Base-by-base conservation (phyloP, 352 stramenopile genomes). In the Pythium rishiriense region DNA sequence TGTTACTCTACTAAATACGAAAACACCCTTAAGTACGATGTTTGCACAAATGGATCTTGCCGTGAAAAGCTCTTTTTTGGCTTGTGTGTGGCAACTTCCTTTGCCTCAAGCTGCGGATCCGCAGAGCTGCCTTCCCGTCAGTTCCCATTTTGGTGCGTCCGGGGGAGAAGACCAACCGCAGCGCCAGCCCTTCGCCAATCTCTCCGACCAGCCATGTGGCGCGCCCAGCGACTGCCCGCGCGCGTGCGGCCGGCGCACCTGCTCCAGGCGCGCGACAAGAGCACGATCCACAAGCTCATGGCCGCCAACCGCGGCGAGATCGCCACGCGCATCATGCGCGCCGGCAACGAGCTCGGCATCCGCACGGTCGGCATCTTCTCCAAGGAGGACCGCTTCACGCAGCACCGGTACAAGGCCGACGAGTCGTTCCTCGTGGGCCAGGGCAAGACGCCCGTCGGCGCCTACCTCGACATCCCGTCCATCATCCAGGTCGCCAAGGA, bases 271-370 rank as follows among this genome's bases (percentile, higher is more conserved):
- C 81, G 81, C 52, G 75, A 88, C 66, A 78, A 79, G 59, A 83
- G 79, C 70, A 86, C 75, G 39, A 93, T 99, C 78, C 95, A 94
- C 55, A 99, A 99, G 73, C 72, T 99, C 47, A 88, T 99, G 85
- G 95, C 95, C 10, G 97, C 97, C 33, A 99, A 99, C 83, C 93
- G 97, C 31, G 97, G 97, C 33, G 97, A 99, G 76, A 99, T 99
- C 77, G 97, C 97, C 11, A 97, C 96, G 42, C 88, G 97, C 22
- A 98, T 99, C 67, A 97, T 98, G 81, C 88, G 97, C 51, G 94
- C 96, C 0, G 85, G 82, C 6, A 97, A 96, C 55, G 96, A 99
- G 73, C 81, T 99, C 41, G 94, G 90, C 43, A 87, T 98, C 53
- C 76, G 81, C 54, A 98, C 95, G 17, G 92, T 97, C 28, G 92